phyloP scores from a whole-genome alignment of 2,329 filamentous ascomycete genomes.

The Malbranchea cinnamomea region DNA sequence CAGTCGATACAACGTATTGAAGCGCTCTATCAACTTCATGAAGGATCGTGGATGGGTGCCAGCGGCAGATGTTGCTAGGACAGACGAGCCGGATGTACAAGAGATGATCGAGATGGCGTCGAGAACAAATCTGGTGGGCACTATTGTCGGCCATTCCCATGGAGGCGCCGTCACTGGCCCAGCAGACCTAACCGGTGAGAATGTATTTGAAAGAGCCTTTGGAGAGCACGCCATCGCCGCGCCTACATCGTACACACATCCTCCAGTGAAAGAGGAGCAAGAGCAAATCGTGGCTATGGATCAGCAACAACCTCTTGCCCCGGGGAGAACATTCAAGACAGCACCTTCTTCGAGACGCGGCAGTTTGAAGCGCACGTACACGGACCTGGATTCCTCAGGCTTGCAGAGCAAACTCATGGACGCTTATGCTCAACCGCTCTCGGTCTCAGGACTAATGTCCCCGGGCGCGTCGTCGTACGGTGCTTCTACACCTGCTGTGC shows the following conservation, averaged over 20 bases:
- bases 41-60: conserved; percentile 78
- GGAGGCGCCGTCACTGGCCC: conserved; percentile 66
- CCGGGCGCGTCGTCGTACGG: conserved; percentile 22
- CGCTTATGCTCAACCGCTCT: conserved; percentile 67
- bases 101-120: conserved; percentile 80
- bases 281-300: conserved; percentile 13
- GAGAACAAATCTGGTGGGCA: conserved; percentile 62
- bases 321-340: conserved; percentile 20
- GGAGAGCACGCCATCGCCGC: conserved; percentile 24
- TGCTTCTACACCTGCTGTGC: conserved; percentile 42
- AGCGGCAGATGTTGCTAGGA: conserved; percentile 57
- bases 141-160: conserved; percentile 38
- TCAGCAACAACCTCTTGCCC: conserved; percentile 17
- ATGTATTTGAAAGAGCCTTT: conserved; percentile 78
- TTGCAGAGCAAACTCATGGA: conserved; percentile 76
- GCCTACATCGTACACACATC: conserved; percentile 10
- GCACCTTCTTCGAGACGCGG: conserved; percentile 45
- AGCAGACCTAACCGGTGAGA: conserved; percentile 54
- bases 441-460: conserved; percentile 35
- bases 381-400: conserved; percentile 60
- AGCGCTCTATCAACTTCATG: conserved; percentile 93
- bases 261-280: conserved; percentile 5
- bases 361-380: conserved; percentile 73
- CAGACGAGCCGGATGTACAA: conserved; percentile 73
- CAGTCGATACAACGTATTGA: conserved; percentile 81